Evolutionary conservation across 371 early-diverging fungal species (phyloP).

Genomic region (Apophysomyces ossiformis): DNA sequence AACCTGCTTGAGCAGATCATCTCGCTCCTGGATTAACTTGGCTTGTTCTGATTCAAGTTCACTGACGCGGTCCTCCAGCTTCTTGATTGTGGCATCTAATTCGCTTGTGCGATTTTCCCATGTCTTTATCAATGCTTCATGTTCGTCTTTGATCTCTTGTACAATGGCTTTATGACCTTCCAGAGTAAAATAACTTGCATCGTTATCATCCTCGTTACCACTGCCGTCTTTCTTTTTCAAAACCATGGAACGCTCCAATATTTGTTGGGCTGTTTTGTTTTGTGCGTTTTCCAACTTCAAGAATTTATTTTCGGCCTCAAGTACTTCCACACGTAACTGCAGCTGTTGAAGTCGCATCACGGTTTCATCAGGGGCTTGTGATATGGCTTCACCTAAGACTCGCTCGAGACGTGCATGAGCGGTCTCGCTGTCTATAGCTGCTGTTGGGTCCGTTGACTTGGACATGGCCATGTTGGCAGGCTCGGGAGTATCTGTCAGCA

Average conservation of each 20-base stretch:
- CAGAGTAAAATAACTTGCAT: conserved; percentile 24
- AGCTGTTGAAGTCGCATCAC: conserved; percentile 55
- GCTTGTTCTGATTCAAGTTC: conserved; percentile 67
- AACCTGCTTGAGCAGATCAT: conserved; percentile 57
- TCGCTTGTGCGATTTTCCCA: conserved; percentile 29
- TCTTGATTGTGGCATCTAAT: conserved; percentile 27
- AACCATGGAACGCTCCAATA: conserved; percentile 41
- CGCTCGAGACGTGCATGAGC: conserved; percentile 41
- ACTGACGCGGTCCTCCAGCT: conserved; percentile 36
- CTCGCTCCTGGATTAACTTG: conserved; percentile 60
- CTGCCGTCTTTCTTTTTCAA: conserved; percentile 30
- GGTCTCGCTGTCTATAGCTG: conserved; percentile 9
- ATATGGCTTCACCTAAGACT: conserved; percentile 41
- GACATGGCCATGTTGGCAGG: conserved; percentile 37
- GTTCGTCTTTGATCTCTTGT: conserved; percentile 39
- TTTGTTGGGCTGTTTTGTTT: conserved; percentile 41
- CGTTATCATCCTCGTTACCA: conserved; percentile 13
- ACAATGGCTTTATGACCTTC: conserved; percentile 50
- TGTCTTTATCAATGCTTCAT: conserved; percentile 22
- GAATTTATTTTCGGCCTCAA: conserved; percentile 58
- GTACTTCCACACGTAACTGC: conserved; percentile 53
- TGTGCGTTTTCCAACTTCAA: conserved; percentile 55
- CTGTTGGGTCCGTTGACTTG: conserved; percentile 32
- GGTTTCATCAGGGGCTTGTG: conserved; percentile 47
- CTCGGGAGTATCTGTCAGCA: conserved; percentile 43